Evolutionary conservation across 2,329 filamentous ascomycete species (phyloP).

Genomic region (Aspergillus cejpii): DNA sequence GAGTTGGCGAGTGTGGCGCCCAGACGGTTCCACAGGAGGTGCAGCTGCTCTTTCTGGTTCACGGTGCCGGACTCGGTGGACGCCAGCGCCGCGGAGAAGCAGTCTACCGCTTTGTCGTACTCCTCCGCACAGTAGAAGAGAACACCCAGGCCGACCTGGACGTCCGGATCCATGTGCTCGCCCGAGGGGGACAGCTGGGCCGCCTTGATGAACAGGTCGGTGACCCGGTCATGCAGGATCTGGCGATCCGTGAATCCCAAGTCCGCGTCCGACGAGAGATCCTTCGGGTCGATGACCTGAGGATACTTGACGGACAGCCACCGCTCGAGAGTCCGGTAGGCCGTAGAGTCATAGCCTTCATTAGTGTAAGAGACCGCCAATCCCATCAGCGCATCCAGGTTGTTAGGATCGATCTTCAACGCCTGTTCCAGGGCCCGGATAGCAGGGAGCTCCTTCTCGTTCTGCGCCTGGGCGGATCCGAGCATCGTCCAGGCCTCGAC

Average conservation of each 20-base stretch:
- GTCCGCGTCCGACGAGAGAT: conserved; percentile 69
- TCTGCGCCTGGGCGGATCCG: conserved; percentile 89
- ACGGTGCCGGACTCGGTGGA: conserved; percentile 74
- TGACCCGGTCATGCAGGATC: conserved; percentile 82
- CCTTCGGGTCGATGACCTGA: conserved; percentile 63
- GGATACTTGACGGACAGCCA: conserved; percentile 97
- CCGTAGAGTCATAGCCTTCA: conserved; percentile 94
- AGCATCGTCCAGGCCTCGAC: conserved; percentile 91
- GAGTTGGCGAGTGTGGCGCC: conserved; percentile 94
- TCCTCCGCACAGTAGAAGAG: conserved; percentile 97
- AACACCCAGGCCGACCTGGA: conserved; percentile 93
- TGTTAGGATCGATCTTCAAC: conserved; percentile 77
- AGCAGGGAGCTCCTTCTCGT: conserved; percentile 94
- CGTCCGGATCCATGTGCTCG: conserved; percentile 95
- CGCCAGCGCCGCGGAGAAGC: conserved; percentile 86
- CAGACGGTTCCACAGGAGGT: conserved; percentile 94
- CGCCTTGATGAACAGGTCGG: conserved; percentile 81
- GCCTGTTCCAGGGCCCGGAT: conserved; percentile 91
- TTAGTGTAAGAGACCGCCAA: conserved; percentile 96
- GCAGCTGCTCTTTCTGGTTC: conserved; percentile 79
- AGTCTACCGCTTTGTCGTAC: conserved; percentile 97
- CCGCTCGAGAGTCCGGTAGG: conserved; percentile 90
- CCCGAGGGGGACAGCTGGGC: conserved; percentile 87
- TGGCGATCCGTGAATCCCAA: conserved; percentile 92
- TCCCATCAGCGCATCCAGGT: conserved; percentile 86